Base-by-base conservation (phyloP, 177 flowering plant genomes). In the Tripterygium wilfordii region DNA sequence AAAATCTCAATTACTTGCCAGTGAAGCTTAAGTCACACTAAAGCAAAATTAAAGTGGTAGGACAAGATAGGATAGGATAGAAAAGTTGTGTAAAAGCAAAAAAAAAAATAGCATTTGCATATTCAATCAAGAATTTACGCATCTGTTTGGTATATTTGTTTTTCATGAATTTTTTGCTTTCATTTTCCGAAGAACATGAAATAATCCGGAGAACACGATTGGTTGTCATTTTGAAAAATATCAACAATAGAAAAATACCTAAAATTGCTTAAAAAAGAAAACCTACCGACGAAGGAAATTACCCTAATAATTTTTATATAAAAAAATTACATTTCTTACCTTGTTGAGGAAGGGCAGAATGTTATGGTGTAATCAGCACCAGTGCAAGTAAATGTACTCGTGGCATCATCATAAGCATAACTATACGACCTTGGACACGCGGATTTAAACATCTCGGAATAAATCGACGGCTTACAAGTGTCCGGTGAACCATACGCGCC, bases 361-460 rank as follows among this genome's bases (percentile, higher is more conserved):
- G 85, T 79, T 21, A 85, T 69, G 36, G 67, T 62, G 57, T 82
- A 85, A 63, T 78, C 82, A 0, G 83, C 86, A 0, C 74, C 83
- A 0, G 51, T 43, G 45, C 95, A 85, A 1, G 87, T 82, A 54
- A 78, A 82, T 5, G 89, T 85, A 43, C 95, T 82, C 1, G 78
- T 71, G 7, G 82, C 72, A 45, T 85, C 94, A 49, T 82, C 94
- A 43, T 74, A 85, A 0, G 89, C 94, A 52, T 82, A 85, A 61
- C 87, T 82, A 57, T 85, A 85, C 45, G 89, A 70, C n/a, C 61
- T 65, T 2, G 90, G 90, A 41, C 95, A 85, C 1, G 83, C 87
- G 5, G 70, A 20, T 58, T 82, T 83, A 35, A 85, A 85, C 49
- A 76, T 62, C 63, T 46, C 51, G 23, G 95, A 74, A 47, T 80